Evolutionary conservation across 108 stramenopile genomes (phyloP).

Genomic region (Schizochytrium sp.): DNA sequence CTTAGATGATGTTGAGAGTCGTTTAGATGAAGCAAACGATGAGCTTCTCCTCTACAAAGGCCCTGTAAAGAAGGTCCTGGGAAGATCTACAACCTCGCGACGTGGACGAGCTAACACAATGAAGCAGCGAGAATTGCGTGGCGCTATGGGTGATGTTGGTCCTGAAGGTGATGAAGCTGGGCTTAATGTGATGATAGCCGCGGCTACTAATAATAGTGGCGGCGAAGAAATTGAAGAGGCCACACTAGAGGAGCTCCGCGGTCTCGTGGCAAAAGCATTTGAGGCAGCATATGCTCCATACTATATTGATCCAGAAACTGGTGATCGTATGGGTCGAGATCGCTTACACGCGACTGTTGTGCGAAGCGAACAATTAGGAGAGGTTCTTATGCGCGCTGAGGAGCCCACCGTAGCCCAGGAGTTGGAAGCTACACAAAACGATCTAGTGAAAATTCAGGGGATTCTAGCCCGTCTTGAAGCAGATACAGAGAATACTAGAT

Average conservation of each 20-base stretch:
- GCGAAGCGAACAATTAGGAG: constrained; percentile 48
- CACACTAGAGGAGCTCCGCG: neutral
- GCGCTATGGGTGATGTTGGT: constrained; percentile 30
- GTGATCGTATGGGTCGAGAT: neutral
- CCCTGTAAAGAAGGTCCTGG: no score
- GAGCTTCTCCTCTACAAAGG: no score
- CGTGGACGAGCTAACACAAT: neutral
- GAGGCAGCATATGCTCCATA: neutral
- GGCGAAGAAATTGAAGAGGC: neutral
- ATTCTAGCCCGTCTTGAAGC: neutral
- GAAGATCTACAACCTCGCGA: no score
- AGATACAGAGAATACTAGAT: neutral
- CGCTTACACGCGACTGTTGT: constrained; percentile 16
- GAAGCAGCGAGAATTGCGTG: neutral
- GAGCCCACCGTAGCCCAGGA: neutral
- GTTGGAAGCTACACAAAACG: neutral
- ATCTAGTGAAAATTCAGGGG: neutral
- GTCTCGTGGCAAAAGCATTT: neutral
- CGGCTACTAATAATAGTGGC: neutral
- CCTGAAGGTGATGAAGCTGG: neutral
- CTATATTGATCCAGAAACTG: neutral
- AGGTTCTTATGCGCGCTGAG: neutral
- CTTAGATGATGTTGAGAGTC: no score
- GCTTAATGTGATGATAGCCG: neutral
- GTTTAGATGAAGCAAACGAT: no score